Percentiles rank a stretch among this genome's conserved stretches.
Conservation (phyloP, 192 early-diverging fungal genomes). For the Powellomyces hirtus region DNA sequence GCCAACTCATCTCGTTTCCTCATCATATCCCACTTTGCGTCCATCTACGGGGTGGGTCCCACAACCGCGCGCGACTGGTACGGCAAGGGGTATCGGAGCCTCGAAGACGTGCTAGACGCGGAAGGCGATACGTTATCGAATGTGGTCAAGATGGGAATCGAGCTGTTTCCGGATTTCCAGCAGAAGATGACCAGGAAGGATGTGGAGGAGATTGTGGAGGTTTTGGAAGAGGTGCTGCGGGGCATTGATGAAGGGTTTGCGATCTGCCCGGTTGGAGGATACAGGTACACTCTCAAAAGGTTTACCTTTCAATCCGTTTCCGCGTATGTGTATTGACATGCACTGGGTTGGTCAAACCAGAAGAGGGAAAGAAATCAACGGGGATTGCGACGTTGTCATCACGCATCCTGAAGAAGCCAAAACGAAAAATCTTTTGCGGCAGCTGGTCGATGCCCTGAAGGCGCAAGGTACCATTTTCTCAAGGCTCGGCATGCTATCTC, state of each 20-base stretch:
- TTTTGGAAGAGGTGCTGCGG: conserved; percentile 7
- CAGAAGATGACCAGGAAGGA: conserved; percentile 30
- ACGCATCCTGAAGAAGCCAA: conserved; percentile 19
- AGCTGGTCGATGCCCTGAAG: conserved; percentile 19
- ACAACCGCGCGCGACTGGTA: conserved; percentile 28
- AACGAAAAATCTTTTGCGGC: background rate
- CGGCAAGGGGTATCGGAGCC: conserved; percentile 17
- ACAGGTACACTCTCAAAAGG: too few species aligned
- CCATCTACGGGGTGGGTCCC: conserved; percentile 33
- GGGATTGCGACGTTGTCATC: conserved; percentile 36
- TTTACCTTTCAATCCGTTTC: background rate
- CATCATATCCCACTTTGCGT: conserved; percentile 11
- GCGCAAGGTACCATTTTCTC: conserved; percentile 22
- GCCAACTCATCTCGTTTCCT: background rate
- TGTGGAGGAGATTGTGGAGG: conserved; percentile 31
- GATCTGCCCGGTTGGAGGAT: conserved; percentile 25
- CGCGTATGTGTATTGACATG: background rate
- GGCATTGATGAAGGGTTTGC: conserved; percentile 15
- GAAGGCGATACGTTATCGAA: background rate
- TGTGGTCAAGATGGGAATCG: background rate
- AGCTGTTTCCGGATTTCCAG: conserved; percentile 18
- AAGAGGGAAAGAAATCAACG: conserved; percentile 30
- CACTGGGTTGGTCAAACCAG: background rate
- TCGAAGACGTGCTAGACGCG: conserved; percentile 9
- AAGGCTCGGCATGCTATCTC: too few species aligned